Conservation (phyloP, 768 basidiomycete species). For the Coprinopsis sp. region DNA sequence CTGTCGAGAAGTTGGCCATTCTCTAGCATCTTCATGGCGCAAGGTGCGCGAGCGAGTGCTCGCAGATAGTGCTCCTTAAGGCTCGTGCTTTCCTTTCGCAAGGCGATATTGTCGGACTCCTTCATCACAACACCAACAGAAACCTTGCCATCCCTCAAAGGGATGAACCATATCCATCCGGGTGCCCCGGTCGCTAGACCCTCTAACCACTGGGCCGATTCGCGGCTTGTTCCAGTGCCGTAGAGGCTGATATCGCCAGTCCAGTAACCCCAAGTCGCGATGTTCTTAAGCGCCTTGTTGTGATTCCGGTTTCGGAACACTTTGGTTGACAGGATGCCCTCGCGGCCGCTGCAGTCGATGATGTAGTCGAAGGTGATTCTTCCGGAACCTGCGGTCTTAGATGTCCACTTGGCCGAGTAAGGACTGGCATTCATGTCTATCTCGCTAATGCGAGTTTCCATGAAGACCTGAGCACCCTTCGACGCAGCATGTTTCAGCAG, state of each 20-base stretch:
- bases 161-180: slow-evolving; percentile 57
- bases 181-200: too few relatives aligned
- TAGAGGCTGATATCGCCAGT: too few relatives aligned
- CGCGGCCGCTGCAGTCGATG: slow-evolving; percentile 58
- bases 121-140: slow-evolving; percentile 50
- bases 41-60: too few relatives aligned
- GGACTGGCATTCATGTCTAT: slow-evolving; percentile 38
- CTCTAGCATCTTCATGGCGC: too few relatives aligned
- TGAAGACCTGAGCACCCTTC: slow-evolving; percentile 45
- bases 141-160: slow-evolving; percentile 43
- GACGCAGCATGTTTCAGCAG: slow-evolving; percentile 50
- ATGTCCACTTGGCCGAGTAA: slow-evolving; percentile 33
- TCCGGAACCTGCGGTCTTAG: slow-evolving; percentile 29
- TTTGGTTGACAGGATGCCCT: slow-evolving; percentile 54
- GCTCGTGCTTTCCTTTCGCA: too few relatives aligned
- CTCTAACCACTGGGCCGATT: too few relatives aligned
- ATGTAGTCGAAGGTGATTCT: slow-evolving; percentile 54
- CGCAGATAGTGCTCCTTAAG: slow-evolving; percentile 34
- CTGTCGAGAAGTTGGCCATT: slow-evolving; percentile 15
- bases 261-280: slow-evolving; percentile 72
- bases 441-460: slow-evolving; percentile 39
- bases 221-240: too few relatives aligned
- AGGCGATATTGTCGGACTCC: slow-evolving; percentile 27
- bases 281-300: slow-evolving; percentile 49
- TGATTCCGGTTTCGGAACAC: slow-evolving; percentile 54